Evolutionary conservation across 2,329 filamentous ascomycete genomes (phyloP).

Genomic region (Sporothrix variecibatus): DNA sequence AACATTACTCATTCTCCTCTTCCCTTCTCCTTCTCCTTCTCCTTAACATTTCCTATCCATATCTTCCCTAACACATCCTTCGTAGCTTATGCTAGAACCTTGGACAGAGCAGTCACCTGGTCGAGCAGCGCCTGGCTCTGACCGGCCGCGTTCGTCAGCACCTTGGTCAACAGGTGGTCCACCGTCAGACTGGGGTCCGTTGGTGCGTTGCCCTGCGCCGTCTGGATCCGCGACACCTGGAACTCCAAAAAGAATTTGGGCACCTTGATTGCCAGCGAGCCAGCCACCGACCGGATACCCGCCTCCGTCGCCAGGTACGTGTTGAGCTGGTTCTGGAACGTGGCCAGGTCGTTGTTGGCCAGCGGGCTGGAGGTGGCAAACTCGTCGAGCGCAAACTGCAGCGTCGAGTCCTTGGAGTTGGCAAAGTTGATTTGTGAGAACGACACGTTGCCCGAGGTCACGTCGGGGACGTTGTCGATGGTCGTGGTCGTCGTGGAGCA

Average conservation of each 20-base stretch:
- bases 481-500: slow-evolving; percentile 52
- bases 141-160: slow-evolving; percentile 55
- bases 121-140: slow-evolving; percentile 53
- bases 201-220: slow-evolving; percentile 58
- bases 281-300: slow-evolving; percentile 56
- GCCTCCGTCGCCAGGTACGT: slow-evolving; percentile 62
- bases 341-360: slow-evolving; percentile 50
- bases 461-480: slow-evolving; percentile 57
- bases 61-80: neutral
- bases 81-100: slow-evolving; percentile 27
- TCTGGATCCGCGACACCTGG: slow-evolving; percentile 60
- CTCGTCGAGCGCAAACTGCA: slow-evolving; percentile 55
- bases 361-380: slow-evolving; percentile 56
- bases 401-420: slow-evolving; percentile 48
- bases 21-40: neutral
- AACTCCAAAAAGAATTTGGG: slow-evolving; percentile 65
- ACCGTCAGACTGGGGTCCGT: slow-evolving; percentile 55
- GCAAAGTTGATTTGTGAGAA: slow-evolving; percentile 61
- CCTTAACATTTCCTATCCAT: neutral
- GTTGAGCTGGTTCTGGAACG: slow-evolving; percentile 56
- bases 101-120: slow-evolving; percentile 51
- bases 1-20: neutral
- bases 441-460: slow-evolving; percentile 50
- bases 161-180: slow-evolving; percentile 59
- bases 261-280: slow-evolving; percentile 58